These are phyloP conservation scores for Coniochaeta pulveracea DNA, from an alignment of 2,329 filamentous ascomycete species.

Conservation along the genomic window DNA sequence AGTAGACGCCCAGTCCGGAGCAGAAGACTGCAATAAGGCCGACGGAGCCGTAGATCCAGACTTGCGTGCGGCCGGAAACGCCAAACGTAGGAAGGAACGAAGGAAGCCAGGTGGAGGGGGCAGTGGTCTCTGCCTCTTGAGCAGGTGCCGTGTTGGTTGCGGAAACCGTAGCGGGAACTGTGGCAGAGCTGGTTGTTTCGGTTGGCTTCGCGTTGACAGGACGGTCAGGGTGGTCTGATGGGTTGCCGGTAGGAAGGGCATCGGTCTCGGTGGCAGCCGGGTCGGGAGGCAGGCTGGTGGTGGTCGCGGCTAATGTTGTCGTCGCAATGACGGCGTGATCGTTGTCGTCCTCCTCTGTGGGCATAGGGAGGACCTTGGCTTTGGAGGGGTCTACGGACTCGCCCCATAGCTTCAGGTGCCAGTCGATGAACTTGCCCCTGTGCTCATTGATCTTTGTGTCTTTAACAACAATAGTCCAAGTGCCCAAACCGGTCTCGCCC, in stretches of 20 bases:
- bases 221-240: constrained; percentile 54
- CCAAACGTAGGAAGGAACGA: constrained; percentile 87
- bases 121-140: constrained; percentile 24
- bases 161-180: constrained; percentile 11
- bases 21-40: constrained; percentile 82
- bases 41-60: constrained; percentile 86
- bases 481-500: constrained; percentile 81
- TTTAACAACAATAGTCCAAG: constrained; percentile 84
- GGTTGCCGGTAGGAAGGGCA: constrained; percentile 19
- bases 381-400: constrained; percentile 69
- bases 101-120: constrained; percentile 58
- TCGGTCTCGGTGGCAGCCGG: constrained; percentile 30
- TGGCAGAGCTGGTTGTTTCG: constrained; percentile 16
- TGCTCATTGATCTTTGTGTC: constrained; percentile 70
- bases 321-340: constrained; percentile 58
- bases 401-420: constrained; percentile 90
- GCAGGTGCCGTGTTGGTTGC: constrained; percentile 15
- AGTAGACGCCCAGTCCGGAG: constrained; percentile 65
- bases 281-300: constrained; percentile 45
- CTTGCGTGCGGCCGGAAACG: constrained; percentile 73
- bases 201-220: constrained; percentile 39
- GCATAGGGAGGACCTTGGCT: constrained; percentile 68
- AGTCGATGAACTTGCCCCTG: constrained; percentile 74
- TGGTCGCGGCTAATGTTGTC: constrained; percentile 49
- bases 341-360: constrained; percentile 70